These are phyloP conservation scores for Metschnikowia bowlesiae DNA, from an alignment of 805 yeast genomes.

Conservation along the genomic window DNA sequence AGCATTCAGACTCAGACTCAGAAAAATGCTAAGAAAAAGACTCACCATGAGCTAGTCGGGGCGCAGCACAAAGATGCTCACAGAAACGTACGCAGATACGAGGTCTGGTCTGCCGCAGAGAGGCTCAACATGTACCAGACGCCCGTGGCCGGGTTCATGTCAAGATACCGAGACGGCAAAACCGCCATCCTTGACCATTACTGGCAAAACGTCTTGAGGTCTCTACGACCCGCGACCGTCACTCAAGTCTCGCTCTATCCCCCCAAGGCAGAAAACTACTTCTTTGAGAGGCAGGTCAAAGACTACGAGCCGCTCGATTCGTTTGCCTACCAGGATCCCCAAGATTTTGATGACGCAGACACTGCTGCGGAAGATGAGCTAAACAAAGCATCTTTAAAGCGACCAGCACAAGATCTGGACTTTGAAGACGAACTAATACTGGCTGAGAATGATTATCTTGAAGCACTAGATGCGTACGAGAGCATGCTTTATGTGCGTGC, in stretches of 20 bases:
- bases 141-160: constrained; percentile 8
- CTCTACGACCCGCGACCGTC: background rate
- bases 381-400: background rate
- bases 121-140: constrained; percentile 14
- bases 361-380: background rate
- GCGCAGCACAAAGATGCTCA: background rate
- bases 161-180: constrained; percentile 10
- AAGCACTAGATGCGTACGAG: constrained; percentile 1
- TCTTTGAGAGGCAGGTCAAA: background rate
- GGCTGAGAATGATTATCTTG: constrained; percentile 1
- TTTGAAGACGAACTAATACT: constrained; percentile 4
- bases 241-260: background rate
- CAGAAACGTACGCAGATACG: constrained; percentile 5
- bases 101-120: constrained; percentile 12
- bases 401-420: background rate
- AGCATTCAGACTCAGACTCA: background rate
- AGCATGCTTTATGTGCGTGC: background rate
- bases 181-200: constrained; percentile 9
- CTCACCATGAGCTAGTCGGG: too few species aligned
- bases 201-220: constrained; percentile 6
- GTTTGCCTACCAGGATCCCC: background rate
- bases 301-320: background rate
- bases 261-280: background rate
- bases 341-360: background rate
- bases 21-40: too few species aligned